Conservation (phyloP, 306 rosid species). For the Dryas alaskensis region DNA sequence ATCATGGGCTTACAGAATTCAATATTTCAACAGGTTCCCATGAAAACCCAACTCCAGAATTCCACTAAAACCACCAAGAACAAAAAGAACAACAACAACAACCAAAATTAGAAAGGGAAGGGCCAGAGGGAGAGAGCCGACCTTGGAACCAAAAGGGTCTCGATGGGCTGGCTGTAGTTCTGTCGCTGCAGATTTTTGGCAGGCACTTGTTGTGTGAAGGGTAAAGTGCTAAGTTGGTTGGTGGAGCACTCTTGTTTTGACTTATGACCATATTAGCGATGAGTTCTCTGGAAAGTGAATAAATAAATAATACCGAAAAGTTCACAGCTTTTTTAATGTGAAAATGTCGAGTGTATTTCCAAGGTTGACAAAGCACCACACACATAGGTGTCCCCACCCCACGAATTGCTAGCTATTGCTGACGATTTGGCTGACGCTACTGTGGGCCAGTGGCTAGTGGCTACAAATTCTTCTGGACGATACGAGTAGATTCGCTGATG, state of each 20-base stretch:
- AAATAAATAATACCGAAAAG: background rate
- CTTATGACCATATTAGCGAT: constrained; percentile 1
- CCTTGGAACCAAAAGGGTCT: constrained; percentile 1
- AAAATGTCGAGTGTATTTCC: background rate
- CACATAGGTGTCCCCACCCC: background rate
- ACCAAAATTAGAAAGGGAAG: background rate
- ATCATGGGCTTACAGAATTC: background rate
- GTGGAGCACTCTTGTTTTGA: constrained; percentile 22
- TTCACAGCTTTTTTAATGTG: background rate
- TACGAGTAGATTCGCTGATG: no score
- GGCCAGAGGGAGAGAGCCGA: background rate
- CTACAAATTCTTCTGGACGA: background rate
- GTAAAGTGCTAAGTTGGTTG: background rate
- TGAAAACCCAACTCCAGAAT: background rate
- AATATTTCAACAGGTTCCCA: background rate
- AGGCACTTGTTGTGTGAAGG: background rate
- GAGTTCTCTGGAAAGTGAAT: background rate
- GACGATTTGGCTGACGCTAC: background rate
- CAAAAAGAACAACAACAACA: background rate
- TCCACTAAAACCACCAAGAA: background rate
- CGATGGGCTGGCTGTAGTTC: background rate
- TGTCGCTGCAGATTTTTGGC: background rate
- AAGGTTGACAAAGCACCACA: no score
- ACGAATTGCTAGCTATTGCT: background rate
- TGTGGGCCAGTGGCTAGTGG: background rate